Evolutionary conservation across 768 basidiomycete genomes (phyloP), one percentile per base, ranked within the genome.

Genomic region (Hirschioporus abietinus): DNA sequence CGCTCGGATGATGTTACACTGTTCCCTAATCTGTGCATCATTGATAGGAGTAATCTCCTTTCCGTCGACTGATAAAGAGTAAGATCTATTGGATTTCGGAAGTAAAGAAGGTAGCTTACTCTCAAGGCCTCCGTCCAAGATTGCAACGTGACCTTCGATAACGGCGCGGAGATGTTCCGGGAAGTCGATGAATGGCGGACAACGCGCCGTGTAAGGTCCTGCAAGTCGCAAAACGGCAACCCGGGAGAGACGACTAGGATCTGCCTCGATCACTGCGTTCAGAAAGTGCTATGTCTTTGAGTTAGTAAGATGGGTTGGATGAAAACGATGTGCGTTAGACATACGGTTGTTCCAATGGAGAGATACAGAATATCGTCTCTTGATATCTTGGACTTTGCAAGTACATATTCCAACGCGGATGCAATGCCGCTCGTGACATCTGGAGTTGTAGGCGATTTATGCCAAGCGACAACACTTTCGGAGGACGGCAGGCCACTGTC

Each of bases 141-240:
- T 72, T 73, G 75, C 76, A 71, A 78, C 76, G 73, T 78, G 68
- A 20, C 73, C 74, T 66, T 78, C 72, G 18, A 77, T 72, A 20
- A 80, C 63, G 3, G 59, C 64, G 34, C 74, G 72, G 20, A 82
- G 65, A 23, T 76, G 76, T 26, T 63, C 71, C 0, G 80, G 86
- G 69, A 85, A 87, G 23, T 82, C 82, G 18, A 82, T 77, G 68
- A 85, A 87, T 0, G 88, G 83, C 12, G 87, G 88, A 20, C 81
- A 81, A 35, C 85, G 84, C n/a, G 74, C 77, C 1, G 85, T 85
- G 73, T 85, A 88, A 0, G 85, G 85, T 3, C 83, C 85, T 60
- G 85, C 86, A 7, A 90, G 79, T 65, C 88, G 83, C 62, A 90
- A 79, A 42, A 89, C 86, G 0, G 86, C 88, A 0, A 90, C 88